Conservation (phyloP, 169 alveolate genomes). For the Cryptosporidium bovis region DNA sequence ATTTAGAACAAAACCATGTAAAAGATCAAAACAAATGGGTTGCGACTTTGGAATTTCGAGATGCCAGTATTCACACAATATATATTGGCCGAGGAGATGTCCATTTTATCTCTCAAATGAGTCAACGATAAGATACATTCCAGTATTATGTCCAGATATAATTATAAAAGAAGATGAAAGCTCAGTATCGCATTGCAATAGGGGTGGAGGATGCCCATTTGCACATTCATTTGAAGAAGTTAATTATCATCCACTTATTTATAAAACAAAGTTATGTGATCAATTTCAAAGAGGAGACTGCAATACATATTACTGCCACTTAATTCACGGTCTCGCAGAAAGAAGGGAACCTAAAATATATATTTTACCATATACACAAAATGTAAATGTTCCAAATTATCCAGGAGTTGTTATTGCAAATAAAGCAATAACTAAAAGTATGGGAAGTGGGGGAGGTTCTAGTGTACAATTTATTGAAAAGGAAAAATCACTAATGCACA, state of each 20-base stretch:
- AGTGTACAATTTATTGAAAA: not conserved
- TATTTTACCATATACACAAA: constrained; percentile 84
- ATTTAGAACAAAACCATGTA: constrained; percentile 88
- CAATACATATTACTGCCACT: constrained; percentile 87
- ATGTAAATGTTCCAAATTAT: constrained; percentile 51
- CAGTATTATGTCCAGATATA: constrained; percentile 85
- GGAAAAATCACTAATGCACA: constrained; percentile 6
- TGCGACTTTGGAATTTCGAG: constrained; percentile 83
- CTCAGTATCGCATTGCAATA: constrained; percentile 83
- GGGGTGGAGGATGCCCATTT: constrained; percentile 90
- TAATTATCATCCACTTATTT: constrained; percentile 89
- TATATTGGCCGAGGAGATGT: constrained; percentile 86
- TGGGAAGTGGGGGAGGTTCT: not conserved
- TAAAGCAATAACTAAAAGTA: constrained; percentile 3
- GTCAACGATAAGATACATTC: constrained; percentile 84
- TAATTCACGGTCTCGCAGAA: constrained; percentile 87
- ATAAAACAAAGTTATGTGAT: constrained; percentile 89
- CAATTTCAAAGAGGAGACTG: constrained; percentile 85
- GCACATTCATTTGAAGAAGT: constrained; percentile 92
- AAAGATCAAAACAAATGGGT: constrained; percentile 80
- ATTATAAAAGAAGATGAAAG: constrained; percentile 82
- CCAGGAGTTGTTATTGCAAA: constrained; percentile 65
- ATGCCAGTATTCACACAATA: constrained; percentile 87
- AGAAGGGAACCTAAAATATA: constrained; percentile 80
- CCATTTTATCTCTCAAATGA: constrained; percentile 85